Evolutionary conservation across 768 basidiomycete species (phyloP).

Genomic region (Pleurotus tuoliensis): DNA sequence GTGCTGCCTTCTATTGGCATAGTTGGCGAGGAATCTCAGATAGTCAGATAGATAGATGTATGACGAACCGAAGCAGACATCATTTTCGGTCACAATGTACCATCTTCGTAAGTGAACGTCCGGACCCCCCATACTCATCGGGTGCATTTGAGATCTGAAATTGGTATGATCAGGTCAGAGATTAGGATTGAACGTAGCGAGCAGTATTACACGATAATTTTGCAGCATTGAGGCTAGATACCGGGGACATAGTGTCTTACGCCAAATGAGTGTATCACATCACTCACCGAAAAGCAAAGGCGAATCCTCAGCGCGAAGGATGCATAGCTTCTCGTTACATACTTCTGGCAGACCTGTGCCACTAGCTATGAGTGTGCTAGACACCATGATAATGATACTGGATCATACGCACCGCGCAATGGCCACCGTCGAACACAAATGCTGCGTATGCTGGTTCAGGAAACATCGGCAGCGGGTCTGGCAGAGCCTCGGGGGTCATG

Average conservation of each 20-base stretch:
- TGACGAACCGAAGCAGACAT: neutral
- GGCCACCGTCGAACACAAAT: slow-evolving; percentile 54
- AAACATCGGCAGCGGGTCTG: slow-evolving; percentile 28
- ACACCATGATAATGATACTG: too few species aligned
- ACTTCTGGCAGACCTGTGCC: slow-evolving; percentile 33
- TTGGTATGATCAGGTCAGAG: too few species aligned
- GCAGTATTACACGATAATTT: neutral
- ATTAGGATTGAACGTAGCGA: too few species aligned
- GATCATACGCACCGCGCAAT: slow-evolving; percentile 44
- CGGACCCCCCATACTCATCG: too few species aligned
- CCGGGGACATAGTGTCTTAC: neutral
- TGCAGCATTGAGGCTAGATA: neutral
- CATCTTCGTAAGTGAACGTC: neutral
- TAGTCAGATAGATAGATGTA: neutral
- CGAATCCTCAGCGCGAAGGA: slow-evolving; percentile 48
- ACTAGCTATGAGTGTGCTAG: neutral
- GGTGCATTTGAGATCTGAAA: too few species aligned
- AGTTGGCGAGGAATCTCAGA: too few species aligned
- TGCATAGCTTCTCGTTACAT: slow-evolving; percentile 31
- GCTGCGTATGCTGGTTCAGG: slow-evolving; percentile 62
- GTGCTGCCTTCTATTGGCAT: too few species aligned
- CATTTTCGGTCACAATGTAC: neutral
- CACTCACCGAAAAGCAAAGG: slow-evolving; percentile 36
- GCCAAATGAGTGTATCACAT: neutral
- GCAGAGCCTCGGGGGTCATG: slow-evolving; percentile 17